Evolutionary conservation across 148 eudicot genomes (phyloP).

Genomic region (Pharnaceum exiguum): DNA sequence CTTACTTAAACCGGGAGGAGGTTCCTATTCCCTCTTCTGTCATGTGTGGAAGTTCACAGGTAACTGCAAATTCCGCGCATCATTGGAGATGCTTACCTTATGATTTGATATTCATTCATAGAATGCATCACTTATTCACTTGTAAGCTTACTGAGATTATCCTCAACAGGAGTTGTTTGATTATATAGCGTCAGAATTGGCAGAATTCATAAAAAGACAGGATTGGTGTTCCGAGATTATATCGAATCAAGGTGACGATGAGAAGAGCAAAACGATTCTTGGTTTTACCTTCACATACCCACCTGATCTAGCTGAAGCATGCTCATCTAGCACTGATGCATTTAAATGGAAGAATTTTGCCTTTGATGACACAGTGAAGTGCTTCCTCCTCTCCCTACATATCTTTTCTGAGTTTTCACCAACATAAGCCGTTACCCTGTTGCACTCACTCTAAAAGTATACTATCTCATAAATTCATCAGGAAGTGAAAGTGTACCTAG

Average conservation of each 20-base stretch:
- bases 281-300: slow-evolving; percentile 46
- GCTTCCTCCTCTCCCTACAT: slow-evolving; percentile 8
- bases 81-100: no score
- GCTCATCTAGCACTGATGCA: slow-evolving; percentile 16
- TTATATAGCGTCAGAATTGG: slow-evolving; percentile 34
- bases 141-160: no score
- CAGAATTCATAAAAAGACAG: slow-evolving; percentile 29
- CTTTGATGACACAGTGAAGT: slow-evolving; percentile 38
- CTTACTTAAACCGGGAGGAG: slow-evolving; percentile 29
- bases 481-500: slow-evolving; percentile 33
- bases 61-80: neutral
- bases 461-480: slow-evolving; percentile 6
- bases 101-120: no score
- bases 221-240: slow-evolving; percentile 1
- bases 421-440: no score
- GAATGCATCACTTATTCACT: no score
- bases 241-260: slow-evolving; percentile 1
- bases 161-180: slow-evolving; percentile 47
- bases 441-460: neutral
- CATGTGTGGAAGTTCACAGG: slow-evolving; percentile 23
- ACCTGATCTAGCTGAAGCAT: slow-evolving; percentile 23
- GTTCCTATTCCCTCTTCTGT: slow-evolving; percentile 26
- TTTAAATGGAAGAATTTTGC: slow-evolving; percentile 37
- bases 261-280: slow-evolving; percentile 18
- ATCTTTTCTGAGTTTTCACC: no score